Evolutionary conservation across 1,284 basidiomycete genomes (phyloP).

Genomic region (Malassezia slooffiae): DNA sequence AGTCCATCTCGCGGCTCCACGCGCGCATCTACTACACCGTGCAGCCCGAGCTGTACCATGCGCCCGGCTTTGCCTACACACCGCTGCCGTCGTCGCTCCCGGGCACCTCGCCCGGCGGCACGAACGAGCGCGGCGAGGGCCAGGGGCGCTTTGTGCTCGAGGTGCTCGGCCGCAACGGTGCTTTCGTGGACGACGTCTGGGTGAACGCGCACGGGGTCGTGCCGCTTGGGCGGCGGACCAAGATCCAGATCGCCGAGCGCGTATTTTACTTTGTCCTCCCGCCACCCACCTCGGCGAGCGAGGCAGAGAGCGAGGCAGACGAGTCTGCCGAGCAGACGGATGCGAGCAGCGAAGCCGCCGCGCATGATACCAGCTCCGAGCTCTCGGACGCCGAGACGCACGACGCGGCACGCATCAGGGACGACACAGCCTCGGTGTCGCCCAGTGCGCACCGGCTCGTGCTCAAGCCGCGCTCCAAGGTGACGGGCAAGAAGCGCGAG

Average conservation of each 20-base stretch:
- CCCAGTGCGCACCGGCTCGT: constrained; percentile 5
- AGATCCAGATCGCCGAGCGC: constrained; percentile 94
- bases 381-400: constrained; percentile 21
- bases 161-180: constrained; percentile 87
- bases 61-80: too few relatives aligned
- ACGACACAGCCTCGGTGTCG: too few relatives aligned
- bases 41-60: constrained; percentile 8
- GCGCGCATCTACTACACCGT: constrained; percentile 66
- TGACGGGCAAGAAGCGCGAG: constrained; percentile 10
- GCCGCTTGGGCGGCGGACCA: constrained; percentile 58
- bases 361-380: constrained; percentile 18
- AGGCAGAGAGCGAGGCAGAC: constrained; percentile 16
- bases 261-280: constrained; percentile 94
- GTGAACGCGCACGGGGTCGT: constrained; percentile 74
- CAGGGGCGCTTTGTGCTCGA: constrained; percentile 76
- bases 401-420: constrained; percentile 1
- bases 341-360: constrained; percentile 20
- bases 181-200: constrained; percentile 95
- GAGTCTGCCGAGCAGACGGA: constrained; percentile 12
- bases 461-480: constrained; percentile 11
- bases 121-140: constrained; percentile 13
- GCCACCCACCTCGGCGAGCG: constrained; percentile 35
- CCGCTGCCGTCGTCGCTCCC: too few relatives aligned
- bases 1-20: constrained; percentile 90
- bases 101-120: not conserved